Evolutionary conservation across 169 alveolate species (phyloP).

Genomic region (Plasmodium falciparum): DNA sequence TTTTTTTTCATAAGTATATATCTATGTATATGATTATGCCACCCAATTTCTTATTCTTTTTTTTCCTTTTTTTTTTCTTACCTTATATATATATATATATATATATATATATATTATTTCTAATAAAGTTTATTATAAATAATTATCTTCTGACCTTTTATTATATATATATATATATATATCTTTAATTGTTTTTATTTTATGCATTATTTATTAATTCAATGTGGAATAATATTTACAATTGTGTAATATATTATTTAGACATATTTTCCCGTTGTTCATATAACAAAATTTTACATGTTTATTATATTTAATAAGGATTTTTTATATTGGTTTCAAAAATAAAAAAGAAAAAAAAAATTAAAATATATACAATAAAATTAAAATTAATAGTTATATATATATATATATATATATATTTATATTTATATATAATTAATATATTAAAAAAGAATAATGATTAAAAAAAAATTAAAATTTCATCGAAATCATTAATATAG

Average conservation of each 20-base stretch:
- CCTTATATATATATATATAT: too few relatives aligned
- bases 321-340: constrained; percentile 23
- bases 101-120: background rate
- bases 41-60: constrained; percentile 27
- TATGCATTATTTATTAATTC: constrained; percentile 58
- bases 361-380: constrained; percentile 40
- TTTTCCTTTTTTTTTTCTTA: constrained; percentile 37
- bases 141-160: constrained; percentile 23
- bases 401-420: background rate
- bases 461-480: constrained; percentile 3
- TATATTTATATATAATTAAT: too few relatives aligned
- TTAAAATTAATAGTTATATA: constrained; percentile 25
- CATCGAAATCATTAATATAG: background rate
- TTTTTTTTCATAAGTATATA: background rate
- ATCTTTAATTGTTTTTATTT: constrained; percentile 69
- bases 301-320: constrained; percentile 40
- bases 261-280: constrained; percentile 52
- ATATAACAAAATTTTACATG: constrained; percentile 37
- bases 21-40: background rate
- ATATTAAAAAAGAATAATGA: constrained; percentile 1
- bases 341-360: constrained; percentile 7
- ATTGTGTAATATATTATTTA: constrained; percentile 49
- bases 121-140: constrained; percentile 31
- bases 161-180: constrained; percentile 4
- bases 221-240: constrained; percentile 64